phyloP scores from a whole-genome alignment of 306 rosid species.

The Trifolium repens region DNA sequence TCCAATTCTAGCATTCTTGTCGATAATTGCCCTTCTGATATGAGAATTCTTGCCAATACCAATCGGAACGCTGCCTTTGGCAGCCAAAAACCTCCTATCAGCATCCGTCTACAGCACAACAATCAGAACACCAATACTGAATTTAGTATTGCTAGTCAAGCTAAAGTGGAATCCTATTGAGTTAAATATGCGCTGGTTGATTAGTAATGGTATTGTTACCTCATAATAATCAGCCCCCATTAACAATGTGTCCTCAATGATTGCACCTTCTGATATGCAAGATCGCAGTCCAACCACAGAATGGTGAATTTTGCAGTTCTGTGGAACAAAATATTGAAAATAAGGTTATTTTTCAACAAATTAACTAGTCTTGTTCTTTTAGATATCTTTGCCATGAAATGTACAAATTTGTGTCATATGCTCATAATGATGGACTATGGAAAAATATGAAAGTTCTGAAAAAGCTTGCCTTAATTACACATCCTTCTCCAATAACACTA shows the following conservation, averaged over 20 bases:
- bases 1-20: constrained; percentile 97
- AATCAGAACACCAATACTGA: constrained; percentile 33
- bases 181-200: not conserved
- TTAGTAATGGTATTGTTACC: constrained; percentile 63
- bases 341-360: constrained; percentile 32
- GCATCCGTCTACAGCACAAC: constrained; percentile 73
- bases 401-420: not conserved
- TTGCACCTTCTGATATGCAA: constrained; percentile 97
- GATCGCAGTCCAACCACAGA: constrained; percentile 95
- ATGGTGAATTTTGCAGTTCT: constrained; percentile 98
- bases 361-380: constrained; percentile 12
- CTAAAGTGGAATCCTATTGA: not conserved
- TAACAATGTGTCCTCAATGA: constrained; percentile 88
- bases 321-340: constrained; percentile 36
- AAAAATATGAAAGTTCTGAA: constrained; percentile 21
- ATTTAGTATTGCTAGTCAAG: constrained; percentile 16
- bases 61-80: constrained; percentile 86
- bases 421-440: not conserved
- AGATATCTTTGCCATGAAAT: not conserved
- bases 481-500: constrained; percentile 97
- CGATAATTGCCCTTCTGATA: constrained; percentile 93
- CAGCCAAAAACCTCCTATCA: constrained; percentile 87
- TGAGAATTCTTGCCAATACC: constrained; percentile 93
- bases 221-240: constrained; percentile 99
- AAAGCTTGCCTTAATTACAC: constrained; percentile 83